These are phyloP conservation scores for Rhizopogon salebrosus DNA, from an alignment of 768 basidiomycete genomes.

Conservation along the genomic window DNA sequence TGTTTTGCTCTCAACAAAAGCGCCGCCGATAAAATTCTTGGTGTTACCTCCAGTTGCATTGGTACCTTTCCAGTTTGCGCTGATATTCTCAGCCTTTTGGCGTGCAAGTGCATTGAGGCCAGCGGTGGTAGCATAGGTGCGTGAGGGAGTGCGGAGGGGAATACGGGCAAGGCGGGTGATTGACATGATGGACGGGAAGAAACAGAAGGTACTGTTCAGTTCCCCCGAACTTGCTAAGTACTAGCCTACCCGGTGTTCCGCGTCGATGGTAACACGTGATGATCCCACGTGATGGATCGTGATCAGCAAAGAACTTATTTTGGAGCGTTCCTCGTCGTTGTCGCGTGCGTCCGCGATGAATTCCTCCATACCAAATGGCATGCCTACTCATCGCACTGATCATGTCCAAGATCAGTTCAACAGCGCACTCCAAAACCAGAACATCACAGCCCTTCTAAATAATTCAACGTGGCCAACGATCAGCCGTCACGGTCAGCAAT, in stretches of 20 bases:
- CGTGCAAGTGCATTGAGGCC: slow-evolving; percentile 52
- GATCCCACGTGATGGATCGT: not conserved
- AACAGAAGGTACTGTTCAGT: not conserved
- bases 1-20: slow-evolving; percentile 80
- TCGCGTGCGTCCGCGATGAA: not conserved
- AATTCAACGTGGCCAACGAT: slow-evolving; percentile 2
- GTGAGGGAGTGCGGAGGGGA: slow-evolving; percentile 8
- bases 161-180: slow-evolving; percentile 15
- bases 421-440: slow-evolving; percentile 10
- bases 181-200: slow-evolving; percentile 16
- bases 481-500: slow-evolving; percentile 28
- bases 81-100: slow-evolving; percentile 63
- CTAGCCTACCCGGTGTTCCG: not conserved
- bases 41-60: slow-evolving; percentile 80
- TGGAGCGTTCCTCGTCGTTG: not conserved
- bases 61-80: slow-evolving; percentile 82
- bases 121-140: slow-evolving; percentile 42
- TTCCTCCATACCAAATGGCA: slow-evolving; percentile 7
- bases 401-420: slow-evolving; percentile 18
- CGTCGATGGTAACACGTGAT: not conserved
- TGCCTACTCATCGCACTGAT: slow-evolving; percentile 9
- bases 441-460: not conserved
- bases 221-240: too few relatives aligned
- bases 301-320: slow-evolving; percentile 12
- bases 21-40: slow-evolving; percentile 88